Evolutionary conservation across 495 filamentous ascomycete genomes (phyloP), one percentile per base, ranked within the genome.

Genomic region (Rostrohypoxylon terebratum): DNA sequence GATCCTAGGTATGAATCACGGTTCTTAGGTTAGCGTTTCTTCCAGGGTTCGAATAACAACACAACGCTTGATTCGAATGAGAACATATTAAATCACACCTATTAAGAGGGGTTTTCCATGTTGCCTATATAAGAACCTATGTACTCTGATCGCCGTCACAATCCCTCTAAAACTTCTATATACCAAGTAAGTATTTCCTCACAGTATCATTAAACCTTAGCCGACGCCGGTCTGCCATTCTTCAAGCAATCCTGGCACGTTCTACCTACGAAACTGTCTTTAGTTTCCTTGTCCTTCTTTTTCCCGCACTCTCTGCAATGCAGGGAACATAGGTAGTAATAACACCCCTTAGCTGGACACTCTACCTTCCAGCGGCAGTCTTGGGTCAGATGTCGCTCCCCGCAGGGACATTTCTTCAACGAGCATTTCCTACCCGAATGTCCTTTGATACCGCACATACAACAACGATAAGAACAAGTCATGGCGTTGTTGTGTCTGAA

Each of bases 291-390:
- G 20, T 79, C 66, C 14, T 66, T 69, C 62, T 75, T 74, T n/a
- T 50, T 66, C 7, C 78, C 78, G 21, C 81, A 82, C 36, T 75
- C 76, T 14, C 76, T 76, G 48, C 80, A 82, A 55, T 83, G 80
- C 20, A 83, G 11, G 6, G 75, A 75, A 38, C 81, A 83, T 38
- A 77, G 55, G 51, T 74, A 83, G 18, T 74, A 63, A 34, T 66
- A 59, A 47, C 81, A 82, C 16, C 65, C 74, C 8, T 67, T 47
- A 7, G 64, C 77, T 10, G 63, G 51, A 21, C 81, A 83, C 14
- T 78, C 76, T 4, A 80, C 76, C 16, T 79, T 79, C 81, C 80
- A 83, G 14, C 72, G 69, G 16, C 79, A 81, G 50, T 82, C 79
- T 63, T 83, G 80, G 0, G 78, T 81, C 31, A 83, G 68, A 63